Percentiles rank a stretch among this genome's conserved stretches.
Conservation (phyloP, 2,329 filamentous ascomycete genomes). For the Talaromyces sp. region DNA sequence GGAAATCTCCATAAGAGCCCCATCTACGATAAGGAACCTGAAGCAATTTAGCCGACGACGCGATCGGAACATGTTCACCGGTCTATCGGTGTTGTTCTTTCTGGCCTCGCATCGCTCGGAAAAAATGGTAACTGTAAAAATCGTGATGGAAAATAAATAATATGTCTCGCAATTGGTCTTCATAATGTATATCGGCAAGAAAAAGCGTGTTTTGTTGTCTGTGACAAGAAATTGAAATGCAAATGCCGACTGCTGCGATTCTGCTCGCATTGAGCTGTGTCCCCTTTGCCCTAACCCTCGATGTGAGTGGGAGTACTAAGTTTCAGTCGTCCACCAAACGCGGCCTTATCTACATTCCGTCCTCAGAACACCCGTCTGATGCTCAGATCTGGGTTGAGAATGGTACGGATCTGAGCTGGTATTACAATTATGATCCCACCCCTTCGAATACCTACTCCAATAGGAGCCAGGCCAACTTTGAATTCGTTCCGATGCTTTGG, state of each 20-base stretch:
- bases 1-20: background rate
- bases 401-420: conserved; percentile 8
- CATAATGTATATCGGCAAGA: background rate
- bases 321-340: conserved; percentile 7
- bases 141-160: background rate
- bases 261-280: background rate
- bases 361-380: conserved; percentile 2
- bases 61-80: background rate
- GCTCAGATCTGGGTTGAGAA: conserved; percentile 5
- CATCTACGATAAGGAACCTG: background rate
- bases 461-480: conserved; percentile 6
- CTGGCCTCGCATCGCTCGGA: background rate
- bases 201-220: background rate
- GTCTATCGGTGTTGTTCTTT: background rate
- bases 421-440: conserved; percentile 5
- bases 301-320: conserved; percentile 5
- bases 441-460: conserved; percentile 4
- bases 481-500: conserved; percentile 10
- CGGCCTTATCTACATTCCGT: conserved; percentile 6
- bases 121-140: background rate
- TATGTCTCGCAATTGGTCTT: background rate
- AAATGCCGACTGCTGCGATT: background rate
- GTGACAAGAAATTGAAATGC: conserved; percentile 60
- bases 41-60: background rate
- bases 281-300: background rate